Evolutionary conservation across 2,329 filamentous ascomycete genomes (phyloP), one percentile per base, ranked within the genome.

Genomic region (Fusarium sp.): DNA sequence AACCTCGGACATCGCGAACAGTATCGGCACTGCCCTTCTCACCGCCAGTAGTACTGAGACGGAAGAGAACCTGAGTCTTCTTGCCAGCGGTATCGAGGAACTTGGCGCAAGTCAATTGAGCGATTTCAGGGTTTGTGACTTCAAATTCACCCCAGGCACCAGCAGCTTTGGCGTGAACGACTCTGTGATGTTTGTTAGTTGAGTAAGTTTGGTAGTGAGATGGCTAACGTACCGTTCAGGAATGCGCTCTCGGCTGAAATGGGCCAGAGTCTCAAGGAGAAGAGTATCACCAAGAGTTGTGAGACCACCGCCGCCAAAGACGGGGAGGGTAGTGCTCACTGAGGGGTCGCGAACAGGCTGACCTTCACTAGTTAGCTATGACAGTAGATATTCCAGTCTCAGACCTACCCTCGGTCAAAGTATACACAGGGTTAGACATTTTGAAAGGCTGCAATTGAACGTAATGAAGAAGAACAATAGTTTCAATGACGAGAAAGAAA

Each of bases 21-120:
- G 89, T 90, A 70, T 93, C 91, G 5, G 89, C 86, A 69, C 88
- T 91, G 29, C 91, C 91, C 31, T 88, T 84, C 51, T 87, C 90
- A 9, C 90, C 89, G 19, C 90, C 89, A n/a, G 93, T 91, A 7
- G 91, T 93, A 0, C 90, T 92, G 75, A 93, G 91, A 25, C 91
- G 89, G n/a, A 89, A 82, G 57, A 92, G 91, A 3, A 90, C 82
- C 0, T 88, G 81, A 37, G 79, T 80, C 76, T 87, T 88, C 72
- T 87, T 89, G 1, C 87, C 88, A n/a, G 86, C 78, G 2, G 78
- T 79, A 51, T 78, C 85, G 12, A 91, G 81, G 66, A 90, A 88
- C 42, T 84, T 83, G 33, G 87, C 86, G 8, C 46, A 63, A 15
- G 86, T 89, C 56, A 89, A 76, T 63, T 89, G 83, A 9, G 86